Percentiles rank a stretch among this genome's conserved stretches.
Conservation (phyloP, 1,284 basidiomycete species). For the Apiotrichum porosum region DNA sequence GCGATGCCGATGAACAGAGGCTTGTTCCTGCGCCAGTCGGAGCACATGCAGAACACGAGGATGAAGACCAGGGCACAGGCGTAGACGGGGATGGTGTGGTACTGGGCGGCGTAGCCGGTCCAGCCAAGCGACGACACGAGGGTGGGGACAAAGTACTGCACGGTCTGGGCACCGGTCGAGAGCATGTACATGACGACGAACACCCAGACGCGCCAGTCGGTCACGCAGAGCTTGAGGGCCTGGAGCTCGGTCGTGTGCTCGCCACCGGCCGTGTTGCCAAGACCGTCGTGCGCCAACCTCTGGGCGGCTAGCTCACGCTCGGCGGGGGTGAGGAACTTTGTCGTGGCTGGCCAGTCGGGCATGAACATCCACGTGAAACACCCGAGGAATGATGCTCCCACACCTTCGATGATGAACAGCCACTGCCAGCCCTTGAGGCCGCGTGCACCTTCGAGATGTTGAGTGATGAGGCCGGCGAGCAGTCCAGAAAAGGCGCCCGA, state of each 20-base stretch:
- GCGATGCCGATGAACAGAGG: constrained; percentile 44
- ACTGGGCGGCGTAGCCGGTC: constrained; percentile 47
- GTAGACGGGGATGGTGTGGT: constrained; percentile 53
- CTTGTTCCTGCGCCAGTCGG: constrained; percentile 50
- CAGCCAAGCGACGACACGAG: constrained; percentile 38
- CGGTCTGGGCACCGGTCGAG: constrained; percentile 51
- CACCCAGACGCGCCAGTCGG: constrained; percentile 31
- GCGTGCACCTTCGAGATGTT: constrained; percentile 22
- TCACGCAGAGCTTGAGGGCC: constrained; percentile 29
- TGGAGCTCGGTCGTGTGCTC: constrained; percentile 39
- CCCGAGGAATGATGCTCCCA: constrained; percentile 37
- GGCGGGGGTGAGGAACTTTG: constrained; percentile 37
- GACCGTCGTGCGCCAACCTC: constrained; percentile 48
- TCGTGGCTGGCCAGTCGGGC: constrained; percentile 43
- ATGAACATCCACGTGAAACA: constrained; percentile 42
- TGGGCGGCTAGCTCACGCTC: constrained; percentile 33
- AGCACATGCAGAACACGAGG: constrained; percentile 47
- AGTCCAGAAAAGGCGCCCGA: constrained; percentile 33
- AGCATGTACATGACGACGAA: constrained; percentile 30
- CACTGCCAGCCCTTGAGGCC: constrained; percentile 52
- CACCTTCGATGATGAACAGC: constrained; percentile 46
- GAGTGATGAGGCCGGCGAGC: constrained; percentile 26
- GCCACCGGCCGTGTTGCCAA: constrained; percentile 35
- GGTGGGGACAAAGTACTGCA: constrained; percentile 53
- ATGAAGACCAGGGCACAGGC: constrained; percentile 45